A percentile compares a stretch with the other conserved stretches of the same genome.
phyloP scores from a whole-genome alignment of 2,329 filamentous ascomycete genomes.

The Coniella lustricola region DNA sequence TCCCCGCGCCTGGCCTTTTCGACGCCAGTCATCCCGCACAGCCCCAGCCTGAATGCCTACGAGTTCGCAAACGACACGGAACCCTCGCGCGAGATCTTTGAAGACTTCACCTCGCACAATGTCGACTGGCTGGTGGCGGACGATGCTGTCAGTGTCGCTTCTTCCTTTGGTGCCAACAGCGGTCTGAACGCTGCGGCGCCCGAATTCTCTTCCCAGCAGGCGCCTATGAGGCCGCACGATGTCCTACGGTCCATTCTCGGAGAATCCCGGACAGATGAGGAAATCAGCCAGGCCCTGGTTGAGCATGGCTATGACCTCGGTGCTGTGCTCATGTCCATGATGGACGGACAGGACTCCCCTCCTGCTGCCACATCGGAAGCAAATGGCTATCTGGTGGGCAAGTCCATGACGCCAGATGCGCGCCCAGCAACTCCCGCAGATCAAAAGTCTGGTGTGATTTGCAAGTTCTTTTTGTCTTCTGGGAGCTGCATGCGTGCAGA shows the following conservation, averaged over 20 bases:
- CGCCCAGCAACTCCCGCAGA: conserved; percentile 71
- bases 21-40: conserved; percentile 86
- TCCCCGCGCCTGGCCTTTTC: conserved; percentile 87
- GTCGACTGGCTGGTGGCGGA: conserved; percentile 97
- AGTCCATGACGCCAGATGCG: conserved; percentile 72
- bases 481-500: conserved; percentile 94
- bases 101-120: conserved; percentile 86
- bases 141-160: conserved; percentile 72
- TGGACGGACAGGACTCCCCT: conserved; percentile 54
- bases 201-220: conserved; percentile 66
- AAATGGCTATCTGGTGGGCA: conserved; percentile 69
- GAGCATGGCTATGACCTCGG: conserved; percentile 88
- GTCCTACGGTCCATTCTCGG: conserved; percentile 94
- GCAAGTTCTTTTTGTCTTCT: conserved; percentile 93
- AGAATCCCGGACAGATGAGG: conserved; percentile 82
- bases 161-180: conserved; percentile 61
- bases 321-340: conserved; percentile 81
- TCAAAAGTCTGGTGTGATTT: conserved; percentile 81
- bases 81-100: conserved; percentile 77
- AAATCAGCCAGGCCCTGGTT: conserved; percentile 87
- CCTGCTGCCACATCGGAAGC: conserved; percentile 32
- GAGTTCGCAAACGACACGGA: conserved; percentile 81
- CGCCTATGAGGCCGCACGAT: conserved; percentile 96
- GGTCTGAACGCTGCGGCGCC: conserved; percentile 73
- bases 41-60: conserved; percentile 88